These are phyloP conservation scores for Podospora conica DNA, from an alignment of 495 filamentous ascomycete genomes.

Conservation along the genomic window DNA sequence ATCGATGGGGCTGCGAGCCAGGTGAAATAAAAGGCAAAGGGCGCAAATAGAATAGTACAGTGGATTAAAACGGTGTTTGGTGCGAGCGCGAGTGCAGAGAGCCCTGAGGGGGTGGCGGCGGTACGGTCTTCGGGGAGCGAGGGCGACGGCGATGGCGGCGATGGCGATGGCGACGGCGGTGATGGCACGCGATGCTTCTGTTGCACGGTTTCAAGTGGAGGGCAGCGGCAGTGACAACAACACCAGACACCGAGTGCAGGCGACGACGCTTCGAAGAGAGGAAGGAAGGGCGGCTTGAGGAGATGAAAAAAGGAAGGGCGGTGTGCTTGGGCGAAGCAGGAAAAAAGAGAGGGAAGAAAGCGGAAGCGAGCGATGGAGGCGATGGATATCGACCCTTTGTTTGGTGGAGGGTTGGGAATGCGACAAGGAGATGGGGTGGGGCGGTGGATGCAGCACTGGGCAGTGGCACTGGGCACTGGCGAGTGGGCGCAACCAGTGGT, in stretches of 20 bases:
- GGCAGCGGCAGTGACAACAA: neutral
- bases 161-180: no score
- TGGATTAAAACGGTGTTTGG: constrained; percentile 31
- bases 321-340: constrained; percentile 32
- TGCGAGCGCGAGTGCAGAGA: constrained; percentile 18
- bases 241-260: neutral
- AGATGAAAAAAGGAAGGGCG: constrained; percentile 41
- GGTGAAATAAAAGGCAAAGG: constrained; percentile 18
- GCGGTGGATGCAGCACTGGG: constrained; percentile 14
- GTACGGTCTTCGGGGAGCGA: constrained; percentile 21
- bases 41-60: constrained; percentile 34
- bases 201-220: no score
- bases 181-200: neutral
- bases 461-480: no score
- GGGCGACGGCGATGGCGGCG: constrained; percentile 26
- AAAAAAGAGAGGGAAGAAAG: constrained; percentile 29
- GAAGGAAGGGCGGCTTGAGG: constrained; percentile 36
- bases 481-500: constrained; percentile 27
- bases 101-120: constrained; percentile 26
- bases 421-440: constrained; percentile 19
- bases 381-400: neutral
- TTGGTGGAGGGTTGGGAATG: constrained; percentile 12
- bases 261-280: constrained; percentile 33
- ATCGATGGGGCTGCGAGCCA: constrained; percentile 3
- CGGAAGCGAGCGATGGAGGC: constrained; percentile 29